These are phyloP conservation scores for Candida bentonensis DNA, from an alignment of 805 yeast species.

Conservation along the genomic window DNA sequence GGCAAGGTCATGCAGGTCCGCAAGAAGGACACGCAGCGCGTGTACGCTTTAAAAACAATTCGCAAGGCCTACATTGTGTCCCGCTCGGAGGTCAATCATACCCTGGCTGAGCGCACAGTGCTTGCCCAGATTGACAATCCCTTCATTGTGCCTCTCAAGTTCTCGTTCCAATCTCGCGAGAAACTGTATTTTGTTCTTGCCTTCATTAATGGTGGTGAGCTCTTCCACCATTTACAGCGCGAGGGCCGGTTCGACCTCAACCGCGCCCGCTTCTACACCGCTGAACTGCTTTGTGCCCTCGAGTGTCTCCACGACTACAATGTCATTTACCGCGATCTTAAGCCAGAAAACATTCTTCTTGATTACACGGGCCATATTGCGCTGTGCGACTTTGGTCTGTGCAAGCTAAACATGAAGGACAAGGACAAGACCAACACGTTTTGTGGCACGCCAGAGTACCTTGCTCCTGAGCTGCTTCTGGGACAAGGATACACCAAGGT, in stretches of 20 bases:
- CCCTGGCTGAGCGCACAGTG: constrained; percentile 91
- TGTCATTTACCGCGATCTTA: constrained; percentile 88
- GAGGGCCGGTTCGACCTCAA: constrained; percentile 82
- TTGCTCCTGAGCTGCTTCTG: constrained; percentile 85
- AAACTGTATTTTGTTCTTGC: constrained; percentile 81
- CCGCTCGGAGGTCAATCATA: constrained; percentile 88
- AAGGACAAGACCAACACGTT: constrained; percentile 80
- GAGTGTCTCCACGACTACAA: constrained; percentile 84
- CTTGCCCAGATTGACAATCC: constrained; percentile 87
- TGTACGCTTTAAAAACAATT: constrained; percentile 87
- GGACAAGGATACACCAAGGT: constrained; percentile 91
- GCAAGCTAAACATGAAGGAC: constrained; percentile 87
- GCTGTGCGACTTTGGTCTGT: constrained; percentile 90
- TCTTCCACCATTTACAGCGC: constrained; percentile 84
- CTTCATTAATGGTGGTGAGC: constrained; percentile 93
- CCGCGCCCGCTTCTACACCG: constrained; percentile 84
- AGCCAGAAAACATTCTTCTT: constrained; percentile 87
- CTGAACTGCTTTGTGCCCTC: constrained; percentile 84
- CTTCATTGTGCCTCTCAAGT: constrained; percentile 90
- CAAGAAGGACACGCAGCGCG: constrained; percentile 86
- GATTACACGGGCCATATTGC: constrained; percentile 98
- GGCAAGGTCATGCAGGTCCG: constrained; percentile 99
- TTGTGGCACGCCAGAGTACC: constrained; percentile 96
- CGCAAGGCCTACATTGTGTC: constrained; percentile 91
- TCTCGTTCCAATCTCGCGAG: constrained; percentile 94